Base-by-base conservation (phyloP, 352 stramenopile genomes). In the Phytophthora crassamura region DNA sequence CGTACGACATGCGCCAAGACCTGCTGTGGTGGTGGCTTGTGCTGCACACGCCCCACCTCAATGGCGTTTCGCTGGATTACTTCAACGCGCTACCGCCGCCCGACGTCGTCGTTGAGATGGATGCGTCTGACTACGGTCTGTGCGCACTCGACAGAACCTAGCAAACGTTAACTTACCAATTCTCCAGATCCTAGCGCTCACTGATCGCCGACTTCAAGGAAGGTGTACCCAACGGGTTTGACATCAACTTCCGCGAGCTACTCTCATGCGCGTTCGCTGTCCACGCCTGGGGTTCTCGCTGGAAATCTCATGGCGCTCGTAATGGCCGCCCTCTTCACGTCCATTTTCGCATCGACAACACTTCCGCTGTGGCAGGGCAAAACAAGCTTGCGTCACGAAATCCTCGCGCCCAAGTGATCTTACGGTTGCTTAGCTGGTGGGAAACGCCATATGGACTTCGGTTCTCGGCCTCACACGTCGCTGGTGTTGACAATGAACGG, bases 1-100 rank as follows among this genome's bases (percentile, higher is more conserved):
- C 40, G 0, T 25, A 55, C 2, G 15, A 42, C 5, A 76, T 67
- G 58, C 25, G 34, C 0, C 20, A 54, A 15, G 52, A 71, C 22
- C 39, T 76, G 0, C 9, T 32, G 2, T 77, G 59, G 59, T 77
- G 63, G 63, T 69, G 50, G 54, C 14, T 25, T 1, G 64, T 74
- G 3, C 52, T 71, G 0, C 59, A 66, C 34, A 51, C 36, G 0
- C 18, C 45, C 1, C 41, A 40, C 0, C 41, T 72, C 16, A 72
- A 76, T 34, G 62, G 62, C 3, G 68, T 76, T 0, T 51, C 39
- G 1, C 20, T 76, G 2, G 18, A 49, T 4, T 69, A 54, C 33
- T 76, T 76, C 15, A 36, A 55, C 15, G 1, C 4, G 3, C 28
- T 69, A 4, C 58, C 55, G 12, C 2, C 15, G 12, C 41, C 59